Evolutionary conservation across 345 rosid genomes (phyloP), one percentile per base, ranked within the genome.

Genomic region (Eucalyptus coolabah): DNA sequence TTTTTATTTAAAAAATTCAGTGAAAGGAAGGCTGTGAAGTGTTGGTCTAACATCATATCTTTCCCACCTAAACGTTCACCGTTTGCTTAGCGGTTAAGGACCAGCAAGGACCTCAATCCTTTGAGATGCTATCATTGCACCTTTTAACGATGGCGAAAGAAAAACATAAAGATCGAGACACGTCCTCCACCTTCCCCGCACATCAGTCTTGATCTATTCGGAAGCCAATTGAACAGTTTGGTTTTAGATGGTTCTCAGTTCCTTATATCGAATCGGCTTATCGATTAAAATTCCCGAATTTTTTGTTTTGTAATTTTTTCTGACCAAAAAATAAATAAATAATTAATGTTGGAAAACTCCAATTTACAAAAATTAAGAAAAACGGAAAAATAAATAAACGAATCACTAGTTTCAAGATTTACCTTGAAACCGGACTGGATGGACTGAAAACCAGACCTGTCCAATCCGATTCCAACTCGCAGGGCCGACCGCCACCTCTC

Each of bases 221-320:
- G 54, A 51, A 7, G 8, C 8, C 37, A 34, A 34, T 34, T 34
- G 37, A 50, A 50, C 8, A 50, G 19, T 50, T 50, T 23, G 1
- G 5, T 24, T 23, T 0, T 9, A 10, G 3, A 4, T 21, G 28
- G 5, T 56, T 56, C 12, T 4, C 1, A 3, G 1, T 56, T 56
- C 5, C 0, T 1, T 21, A 21, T 8, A 23, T 24, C 0, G 2
- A 10, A 56, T 23, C 0, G 12, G 10, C 1, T 0, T 1, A 1
- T 23, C 0, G 24, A 56, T 56, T 13, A 9, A 56, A 56, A 23
- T 8, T 23, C 0, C 1, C 9, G 2, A 23, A 56, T 9, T 23
- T 56, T 56, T 56, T 23, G 9, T 56, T 56, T 56, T 9, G 26
- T 23, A 9, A 9, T 56, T 10, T 54, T 56, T 56, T 24, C 12